Evolutionary conservation across 768 basidiomycete species (phyloP), one percentile per base, ranked within the genome.

Genomic region (Boletus rubroflammeus): DNA sequence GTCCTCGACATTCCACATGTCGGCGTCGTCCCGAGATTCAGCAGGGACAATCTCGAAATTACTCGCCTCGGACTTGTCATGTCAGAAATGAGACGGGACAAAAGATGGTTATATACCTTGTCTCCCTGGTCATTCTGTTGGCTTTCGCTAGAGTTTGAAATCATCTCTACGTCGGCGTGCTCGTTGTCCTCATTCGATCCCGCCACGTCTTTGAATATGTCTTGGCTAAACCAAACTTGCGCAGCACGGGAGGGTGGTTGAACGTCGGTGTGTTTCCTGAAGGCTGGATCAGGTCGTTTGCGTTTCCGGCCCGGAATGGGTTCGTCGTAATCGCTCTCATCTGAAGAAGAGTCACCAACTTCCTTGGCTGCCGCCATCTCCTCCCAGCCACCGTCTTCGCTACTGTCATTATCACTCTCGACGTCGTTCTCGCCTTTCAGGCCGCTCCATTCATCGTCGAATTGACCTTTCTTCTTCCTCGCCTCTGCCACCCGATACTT

Each of bases 171-270:
- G 21, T 68, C 65, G 25, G 60, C 64, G 26, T 49, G 29, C 3
- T 60, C 67, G 39, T 61, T 60, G 6, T 63, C 67, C 31, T 72
- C 75, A 31, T 62, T 62, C 14, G 74, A 71, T 39, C 76, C 74
- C 10, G 68, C 68, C 32, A 77, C 65, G 6, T 67, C 79, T 47
- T 83, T 79, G 77, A 99, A 99, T 41, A 97, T 72, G 47, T 89
- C 88, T 71, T 97, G 96, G 59, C 89, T 86, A 73, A 98, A 99
- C 97, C 97, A 99, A n/a, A 98, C 68, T 62, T 87, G 81, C 2
- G 93, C 82, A 42, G 85, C 78, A 43, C 79, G 79, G 61, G 79
- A 83, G 1, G 66, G 62, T 19, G 68, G 57, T 17, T 76, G 75
- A 32, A 82, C 25, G 10, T 47, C 28, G 3, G 9, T 3, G 6